These are phyloP conservation scores for Atalantia buxifolia DNA, from an alignment of 345 rosid species.

Conservation along the genomic window DNA sequence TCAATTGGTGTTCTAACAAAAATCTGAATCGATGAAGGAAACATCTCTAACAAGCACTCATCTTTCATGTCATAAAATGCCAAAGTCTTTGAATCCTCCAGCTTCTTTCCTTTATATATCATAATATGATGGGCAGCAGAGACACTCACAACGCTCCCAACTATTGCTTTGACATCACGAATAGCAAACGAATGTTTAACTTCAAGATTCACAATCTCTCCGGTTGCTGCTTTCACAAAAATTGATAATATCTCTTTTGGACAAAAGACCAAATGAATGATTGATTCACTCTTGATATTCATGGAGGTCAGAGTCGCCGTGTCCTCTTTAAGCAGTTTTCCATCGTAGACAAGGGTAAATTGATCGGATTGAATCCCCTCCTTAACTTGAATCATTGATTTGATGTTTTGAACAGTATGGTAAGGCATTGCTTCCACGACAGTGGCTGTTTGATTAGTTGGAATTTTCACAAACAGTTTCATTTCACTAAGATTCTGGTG, in stretches of 20 bases:
- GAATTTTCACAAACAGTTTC: constrained; percentile 21
- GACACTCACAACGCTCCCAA: constrained; percentile 10
- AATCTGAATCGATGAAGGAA: constrained; percentile 9
- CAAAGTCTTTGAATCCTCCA: constrained; percentile 28
- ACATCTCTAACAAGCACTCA: constrained; percentile 21
- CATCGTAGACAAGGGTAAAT: constrained; percentile 27
- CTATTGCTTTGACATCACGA: constrained; percentile 26
- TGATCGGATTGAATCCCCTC: constrained; percentile 23
- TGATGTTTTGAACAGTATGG: constrained; percentile 24
- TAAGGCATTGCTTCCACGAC: constrained; percentile 17
- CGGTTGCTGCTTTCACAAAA: constrained; percentile 18
- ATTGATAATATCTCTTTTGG: constrained; percentile 22
- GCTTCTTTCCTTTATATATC: constrained; percentile 20
- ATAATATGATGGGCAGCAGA: background rate
- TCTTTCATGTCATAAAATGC: constrained; percentile 33
- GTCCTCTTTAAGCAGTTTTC: constrained; percentile 28
- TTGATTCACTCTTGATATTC: constrained; percentile 17
- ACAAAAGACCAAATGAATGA: constrained; percentile 22
- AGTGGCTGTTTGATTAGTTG: constrained; percentile 10
- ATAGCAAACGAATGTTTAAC: constrained; percentile 18
- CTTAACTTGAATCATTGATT: constrained; percentile 18
- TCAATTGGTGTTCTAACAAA: constrained; percentile 24
- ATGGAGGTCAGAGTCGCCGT: constrained; percentile 20
- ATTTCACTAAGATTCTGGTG: background rate
- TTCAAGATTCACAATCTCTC: constrained; percentile 19